A percentile compares a stretch with the other conserved stretches of the same genome.
These are phyloP conservation scores for Cardamine resedifolia DNA, from an alignment of 345 rosid genomes.

Conservation along the genomic window DNA sequence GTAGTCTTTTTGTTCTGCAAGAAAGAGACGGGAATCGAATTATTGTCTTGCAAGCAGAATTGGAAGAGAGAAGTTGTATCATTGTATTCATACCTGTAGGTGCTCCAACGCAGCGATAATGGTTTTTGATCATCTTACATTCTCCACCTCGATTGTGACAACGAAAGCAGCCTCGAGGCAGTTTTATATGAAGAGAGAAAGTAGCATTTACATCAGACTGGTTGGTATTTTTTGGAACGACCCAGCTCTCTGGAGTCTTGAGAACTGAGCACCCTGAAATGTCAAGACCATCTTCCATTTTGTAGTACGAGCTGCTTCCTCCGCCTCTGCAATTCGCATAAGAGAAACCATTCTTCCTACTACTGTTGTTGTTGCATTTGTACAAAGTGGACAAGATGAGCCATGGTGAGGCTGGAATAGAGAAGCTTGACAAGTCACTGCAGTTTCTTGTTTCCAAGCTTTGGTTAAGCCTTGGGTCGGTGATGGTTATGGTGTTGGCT, in stretches of 20 bases:
- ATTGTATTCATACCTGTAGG: constrained; percentile 19
- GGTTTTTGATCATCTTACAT: not conserved
- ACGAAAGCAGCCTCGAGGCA: not conserved
- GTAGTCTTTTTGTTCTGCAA: not conserved
- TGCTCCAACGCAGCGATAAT: constrained; percentile 16
- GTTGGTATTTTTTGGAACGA: not conserved
- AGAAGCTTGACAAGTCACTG: constrained; percentile 29
- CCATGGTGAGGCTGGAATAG: constrained; percentile 39
- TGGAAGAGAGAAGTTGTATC: not conserved
- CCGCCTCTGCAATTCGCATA: constrained; percentile 17
- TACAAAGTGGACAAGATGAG: constrained; percentile 14
- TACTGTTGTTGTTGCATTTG: constrained; percentile 30
- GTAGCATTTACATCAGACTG: constrained; percentile 8
- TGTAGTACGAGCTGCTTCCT: constrained; percentile 11
- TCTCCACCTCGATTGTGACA: constrained; percentile 29
- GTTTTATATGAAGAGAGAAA: not conserved
- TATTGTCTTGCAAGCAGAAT: constrained; percentile 4
- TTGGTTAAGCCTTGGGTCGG: constrained; percentile 16
- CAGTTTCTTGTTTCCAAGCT: constrained; percentile 22
- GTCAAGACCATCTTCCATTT: not conserved
- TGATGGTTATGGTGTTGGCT: constrained; percentile 29
- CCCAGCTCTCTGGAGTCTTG: constrained; percentile 22
- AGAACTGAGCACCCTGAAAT: constrained; percentile 34
- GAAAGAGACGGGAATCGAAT: not conserved
- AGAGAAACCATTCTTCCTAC: not conserved